These are phyloP conservation scores for Cercospora sp. DNA, from an alignment of 2,329 filamentous ascomycete species.

Conservation along the genomic window DNA sequence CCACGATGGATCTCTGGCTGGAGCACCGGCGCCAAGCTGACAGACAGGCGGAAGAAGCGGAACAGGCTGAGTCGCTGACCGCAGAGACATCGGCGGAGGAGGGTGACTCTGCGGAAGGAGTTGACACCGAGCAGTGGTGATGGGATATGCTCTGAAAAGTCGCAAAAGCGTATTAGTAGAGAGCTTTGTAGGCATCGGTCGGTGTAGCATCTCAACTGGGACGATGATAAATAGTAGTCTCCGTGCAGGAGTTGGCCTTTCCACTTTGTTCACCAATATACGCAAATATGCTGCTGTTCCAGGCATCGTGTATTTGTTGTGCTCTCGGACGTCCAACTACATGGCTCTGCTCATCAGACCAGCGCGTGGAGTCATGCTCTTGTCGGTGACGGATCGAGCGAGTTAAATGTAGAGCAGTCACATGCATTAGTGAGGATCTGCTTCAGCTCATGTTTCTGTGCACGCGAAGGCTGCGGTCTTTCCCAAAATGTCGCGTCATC, in stretches of 20 bases:
- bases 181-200: not conserved
- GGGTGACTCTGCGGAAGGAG: not conserved
- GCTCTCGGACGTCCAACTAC: not conserved
- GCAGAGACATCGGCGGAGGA: not conserved
- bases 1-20: constrained; percentile 23
- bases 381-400: not conserved
- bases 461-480: not conserved
- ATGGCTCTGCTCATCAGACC: not conserved
- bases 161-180: not conserved
- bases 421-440: not conserved
- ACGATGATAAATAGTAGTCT: not conserved
- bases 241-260: not conserved
- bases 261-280: too few species aligned
- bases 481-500: not conserved
- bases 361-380: not conserved
- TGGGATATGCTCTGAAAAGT: not conserved
- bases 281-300: not conserved
- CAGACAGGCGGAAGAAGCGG: not conserved
- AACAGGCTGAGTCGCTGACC: not conserved
- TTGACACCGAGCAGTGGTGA: not conserved
- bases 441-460: not conserved
- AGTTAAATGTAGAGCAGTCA: not conserved
- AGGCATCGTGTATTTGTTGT: not conserved
- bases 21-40: not conserved
- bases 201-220: not conserved